These are phyloP conservation scores for Pulicaria dysenterica DNA, from an alignment of 129 eudicot species.

Conservation along the genomic window DNA sequence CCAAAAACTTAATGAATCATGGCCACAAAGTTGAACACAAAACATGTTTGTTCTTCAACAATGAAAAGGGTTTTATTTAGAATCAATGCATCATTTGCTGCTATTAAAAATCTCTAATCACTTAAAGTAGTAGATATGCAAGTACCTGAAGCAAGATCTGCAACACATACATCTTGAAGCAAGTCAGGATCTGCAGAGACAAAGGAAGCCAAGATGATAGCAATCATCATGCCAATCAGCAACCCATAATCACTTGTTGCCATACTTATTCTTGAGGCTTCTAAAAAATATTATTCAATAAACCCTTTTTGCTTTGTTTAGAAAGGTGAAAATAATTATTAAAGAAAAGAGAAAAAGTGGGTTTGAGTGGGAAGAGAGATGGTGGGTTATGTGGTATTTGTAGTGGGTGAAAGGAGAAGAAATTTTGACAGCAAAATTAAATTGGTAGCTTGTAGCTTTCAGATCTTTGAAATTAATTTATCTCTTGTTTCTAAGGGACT, in stretches of 20 bases:
- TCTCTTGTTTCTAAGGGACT: conserved; percentile 6
- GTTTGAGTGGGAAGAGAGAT: conserved; percentile 10
- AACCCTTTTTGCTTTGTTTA: conserved; percentile 13
- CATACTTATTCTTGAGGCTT: conserved; percentile 5
- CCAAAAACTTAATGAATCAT: too few relatives aligned
- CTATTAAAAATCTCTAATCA: background rate
- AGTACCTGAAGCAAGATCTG: conserved; percentile 67
- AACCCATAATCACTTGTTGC: conserved; percentile 15
- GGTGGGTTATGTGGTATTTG: conserved; percentile 23
- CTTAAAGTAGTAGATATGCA: background rate
- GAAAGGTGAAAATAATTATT: background rate
- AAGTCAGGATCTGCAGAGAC: conserved; percentile 63
- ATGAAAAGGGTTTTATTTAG: too few relatives aligned
- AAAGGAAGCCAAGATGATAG: conserved; percentile 2
- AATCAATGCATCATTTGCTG: too few relatives aligned
- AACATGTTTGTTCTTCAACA: too few relatives aligned
- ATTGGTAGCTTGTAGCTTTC: conserved; percentile 27
- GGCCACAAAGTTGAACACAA: too few relatives aligned
- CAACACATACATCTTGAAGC: conserved; percentile 83
- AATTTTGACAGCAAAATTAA: conserved; percentile 10
- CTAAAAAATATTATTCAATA: background rate
- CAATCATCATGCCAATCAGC: conserved; percentile 17
- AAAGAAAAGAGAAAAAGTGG: background rate
- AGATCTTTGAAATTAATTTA: background rate
- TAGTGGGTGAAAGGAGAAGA: conserved; percentile 8